These are phyloP conservation scores for Aspergillus puulaauensis DNA, from an alignment of 2,329 filamentous ascomycete genomes.

Conservation along the genomic window DNA sequence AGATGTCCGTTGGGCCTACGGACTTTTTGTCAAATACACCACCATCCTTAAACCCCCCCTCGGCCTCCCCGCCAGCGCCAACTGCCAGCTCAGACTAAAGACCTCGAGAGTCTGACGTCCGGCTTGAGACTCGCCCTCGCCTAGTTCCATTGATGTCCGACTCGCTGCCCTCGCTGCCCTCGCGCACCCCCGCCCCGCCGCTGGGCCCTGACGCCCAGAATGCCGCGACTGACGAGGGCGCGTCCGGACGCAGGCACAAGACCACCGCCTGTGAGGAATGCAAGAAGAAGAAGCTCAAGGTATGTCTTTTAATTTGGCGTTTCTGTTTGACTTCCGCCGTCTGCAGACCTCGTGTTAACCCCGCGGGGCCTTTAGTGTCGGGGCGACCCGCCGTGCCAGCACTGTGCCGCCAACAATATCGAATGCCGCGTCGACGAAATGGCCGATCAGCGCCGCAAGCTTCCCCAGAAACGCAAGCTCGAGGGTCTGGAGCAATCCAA, in stretches of 20 bases:
- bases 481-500: conserved; percentile 20
- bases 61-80: not conserved
- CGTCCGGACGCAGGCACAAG: conserved; percentile 21
- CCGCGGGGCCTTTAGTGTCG: conserved; percentile 21
- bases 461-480: conserved; percentile 23
- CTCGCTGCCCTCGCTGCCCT: conserved; percentile 14
- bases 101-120: not conserved
- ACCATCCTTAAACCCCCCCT: not conserved
- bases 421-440: conserved; percentile 27
- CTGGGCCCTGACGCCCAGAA: conserved; percentile 9
- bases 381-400: conserved; percentile 27
- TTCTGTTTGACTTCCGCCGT: too few species aligned
- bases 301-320: not conserved
- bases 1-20: not conserved
- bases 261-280: conserved; percentile 24
- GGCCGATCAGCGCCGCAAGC: conserved; percentile 29
- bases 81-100: not conserved
- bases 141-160: conserved; percentile 18
- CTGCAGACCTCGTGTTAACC: not conserved
- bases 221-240: conserved; percentile 11
- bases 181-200: conserved; percentile 11
- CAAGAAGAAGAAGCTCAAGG: conserved; percentile 26
- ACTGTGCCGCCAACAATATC: conserved; percentile 26
- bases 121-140: not conserved
- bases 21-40: not conserved